A percentile compares a stretch with the other conserved stretches of the same genome.
These are phyloP conservation scores for Penicillium manginii DNA, from an alignment of 495 filamentous ascomycete genomes.

Conservation along the genomic window DNA sequence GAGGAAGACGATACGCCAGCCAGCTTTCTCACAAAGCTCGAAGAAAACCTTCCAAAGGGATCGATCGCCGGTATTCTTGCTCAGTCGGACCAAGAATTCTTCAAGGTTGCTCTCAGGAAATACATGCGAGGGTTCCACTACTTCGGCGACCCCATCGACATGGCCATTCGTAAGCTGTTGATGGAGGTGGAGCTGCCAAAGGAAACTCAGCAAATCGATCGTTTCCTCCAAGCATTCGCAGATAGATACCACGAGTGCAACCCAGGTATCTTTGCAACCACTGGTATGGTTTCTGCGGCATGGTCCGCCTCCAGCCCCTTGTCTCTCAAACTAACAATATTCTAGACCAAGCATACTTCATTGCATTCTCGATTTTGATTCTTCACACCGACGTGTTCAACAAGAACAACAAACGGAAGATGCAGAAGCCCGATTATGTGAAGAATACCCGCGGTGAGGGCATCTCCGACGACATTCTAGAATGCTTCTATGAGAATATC, in stretches of 20 bases:
- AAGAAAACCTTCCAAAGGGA: conserved; percentile 76
- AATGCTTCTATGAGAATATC: conserved; percentile 98
- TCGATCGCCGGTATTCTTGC: conserved; percentile 80
- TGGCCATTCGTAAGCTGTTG: conserved; percentile 91
- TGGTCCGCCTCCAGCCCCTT: not conserved
- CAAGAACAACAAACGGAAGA: conserved; percentile 98
- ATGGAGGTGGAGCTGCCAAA: conserved; percentile 97
- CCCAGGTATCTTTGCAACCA: conserved; percentile 86
- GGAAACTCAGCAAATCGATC: conserved; percentile 97
- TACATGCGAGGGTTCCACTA: conserved; percentile 95
- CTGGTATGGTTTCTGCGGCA: conserved; percentile 49
- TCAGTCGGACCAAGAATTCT: conserved; percentile 84
- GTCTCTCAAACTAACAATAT: not conserved
- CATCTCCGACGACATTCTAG: conserved; percentile 87
- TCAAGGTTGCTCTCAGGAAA: conserved; percentile 78
- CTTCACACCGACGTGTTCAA: conserved; percentile 98
- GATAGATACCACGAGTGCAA: conserved; percentile 99
- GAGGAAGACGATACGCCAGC: conserved; percentile 89
- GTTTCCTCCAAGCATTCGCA: conserved; percentile 90
- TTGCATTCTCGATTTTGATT: conserved; percentile 95
- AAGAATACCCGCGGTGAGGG: conserved; percentile 92
- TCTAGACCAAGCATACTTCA: conserved; percentile 90
- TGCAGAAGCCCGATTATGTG: conserved; percentile 94
- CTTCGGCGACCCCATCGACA: conserved; percentile 95
- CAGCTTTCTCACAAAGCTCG: conserved; percentile 80